Evolutionary conservation across 768 basidiomycete genomes (phyloP).

Genomic region (Collybia mongolica): DNA sequence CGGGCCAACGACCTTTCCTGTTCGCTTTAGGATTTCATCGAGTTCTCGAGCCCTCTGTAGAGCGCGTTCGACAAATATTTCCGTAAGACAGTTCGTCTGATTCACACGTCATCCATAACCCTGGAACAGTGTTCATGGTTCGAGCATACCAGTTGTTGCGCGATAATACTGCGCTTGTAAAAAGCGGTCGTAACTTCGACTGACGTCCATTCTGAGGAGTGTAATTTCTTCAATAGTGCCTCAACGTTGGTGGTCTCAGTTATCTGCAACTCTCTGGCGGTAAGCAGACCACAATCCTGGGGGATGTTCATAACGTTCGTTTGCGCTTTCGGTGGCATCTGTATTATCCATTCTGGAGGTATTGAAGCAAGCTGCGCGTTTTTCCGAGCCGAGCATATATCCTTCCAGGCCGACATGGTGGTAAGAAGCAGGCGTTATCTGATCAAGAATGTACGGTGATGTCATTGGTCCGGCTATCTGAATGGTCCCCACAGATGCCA

Average conservation of each 20-base stretch:
- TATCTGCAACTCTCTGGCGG: conserved; percentile 54
- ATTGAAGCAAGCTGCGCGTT: conserved; percentile 49
- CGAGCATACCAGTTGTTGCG: conserved; percentile 58
- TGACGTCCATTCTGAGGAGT: conserved; percentile 47
- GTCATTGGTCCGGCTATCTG: too few species aligned
- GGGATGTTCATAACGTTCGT: conserved; percentile 53
- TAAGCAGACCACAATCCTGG: conserved; percentile 48
- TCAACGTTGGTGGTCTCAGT: conserved; percentile 48
- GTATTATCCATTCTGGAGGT: conserved; percentile 54
- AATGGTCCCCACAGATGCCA: too few species aligned
- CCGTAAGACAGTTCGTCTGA: conserved; percentile 53
- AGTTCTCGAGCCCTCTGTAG: conserved; percentile 46
- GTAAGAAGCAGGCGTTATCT: neutral
- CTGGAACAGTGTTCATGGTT: neutral
- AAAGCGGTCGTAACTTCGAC: conserved; percentile 61
- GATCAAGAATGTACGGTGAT: neutral
- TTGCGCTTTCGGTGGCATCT: conserved; percentile 32
- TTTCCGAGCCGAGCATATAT: conserved; percentile 32
- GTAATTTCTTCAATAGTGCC: conserved; percentile 44
- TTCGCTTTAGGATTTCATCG: conserved; percentile 42
- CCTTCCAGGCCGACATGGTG: conserved; percentile 20
- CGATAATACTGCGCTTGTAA: conserved; percentile 65
- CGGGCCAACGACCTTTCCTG: conserved; percentile 48
- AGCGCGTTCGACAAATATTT: conserved; percentile 56
- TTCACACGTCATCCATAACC: neutral